Conservation (phyloP, 2,329 filamentous ascomycete genomes). For the Macrophomina pseudophaseolina region DNA sequence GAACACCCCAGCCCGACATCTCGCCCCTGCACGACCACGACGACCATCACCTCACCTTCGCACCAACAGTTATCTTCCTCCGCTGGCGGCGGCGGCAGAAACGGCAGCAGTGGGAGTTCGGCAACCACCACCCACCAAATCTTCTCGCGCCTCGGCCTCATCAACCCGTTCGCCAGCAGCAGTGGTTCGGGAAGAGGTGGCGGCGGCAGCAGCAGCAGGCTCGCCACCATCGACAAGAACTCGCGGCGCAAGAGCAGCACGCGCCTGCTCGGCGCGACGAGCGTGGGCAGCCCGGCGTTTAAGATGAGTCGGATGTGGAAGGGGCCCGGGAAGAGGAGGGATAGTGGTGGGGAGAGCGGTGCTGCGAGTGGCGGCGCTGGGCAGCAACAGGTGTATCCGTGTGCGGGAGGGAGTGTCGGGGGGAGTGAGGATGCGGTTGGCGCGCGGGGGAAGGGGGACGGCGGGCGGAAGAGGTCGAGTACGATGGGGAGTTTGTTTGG, state of each 20-base stretch:
- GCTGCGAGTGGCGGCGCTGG: no score
- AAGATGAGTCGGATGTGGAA: neutral
- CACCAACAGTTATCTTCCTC: neutral
- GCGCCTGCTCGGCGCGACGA: neutral
- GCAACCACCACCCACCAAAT: neutral
- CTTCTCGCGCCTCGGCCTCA: conserved; percentile 7
- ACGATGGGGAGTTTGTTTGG: neutral
- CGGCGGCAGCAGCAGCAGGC: no score
- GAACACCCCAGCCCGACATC: neutral
- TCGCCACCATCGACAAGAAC: neutral
- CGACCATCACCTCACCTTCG: neutral
- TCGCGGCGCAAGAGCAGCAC: conserved; percentile 14
- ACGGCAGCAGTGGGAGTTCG: neutral
- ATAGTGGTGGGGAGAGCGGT: neutral
- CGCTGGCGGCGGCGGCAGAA: neutral
- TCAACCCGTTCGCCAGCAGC: neutral
- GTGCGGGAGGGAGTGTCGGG: neutral
- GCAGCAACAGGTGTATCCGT: neutral
- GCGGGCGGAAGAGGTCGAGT: neutral
- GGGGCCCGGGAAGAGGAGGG: neutral
- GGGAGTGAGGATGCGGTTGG: neutral
- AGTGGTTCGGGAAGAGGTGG: no score
- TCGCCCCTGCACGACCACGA: neutral
- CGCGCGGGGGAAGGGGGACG: neutral
- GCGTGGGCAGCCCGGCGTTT: neutral